These are phyloP conservation scores for Sicyos baderoa DNA, from an alignment of 306 rosid genomes.

Conservation along the genomic window DNA sequence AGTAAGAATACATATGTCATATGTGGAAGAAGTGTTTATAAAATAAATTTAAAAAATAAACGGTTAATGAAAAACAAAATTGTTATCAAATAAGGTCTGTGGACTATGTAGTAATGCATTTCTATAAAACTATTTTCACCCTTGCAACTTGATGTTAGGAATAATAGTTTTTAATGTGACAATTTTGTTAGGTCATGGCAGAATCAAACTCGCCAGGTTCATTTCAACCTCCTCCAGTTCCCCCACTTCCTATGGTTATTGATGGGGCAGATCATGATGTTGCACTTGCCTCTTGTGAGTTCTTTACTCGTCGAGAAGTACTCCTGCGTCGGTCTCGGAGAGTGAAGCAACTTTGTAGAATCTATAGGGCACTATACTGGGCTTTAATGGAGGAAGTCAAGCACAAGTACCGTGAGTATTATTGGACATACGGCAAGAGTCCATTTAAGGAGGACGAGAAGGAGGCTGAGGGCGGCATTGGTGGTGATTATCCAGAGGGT, in stretches of 20 bases:
- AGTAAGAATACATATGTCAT: not conserved
- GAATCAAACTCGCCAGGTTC: slow-evolving; percentile 19
- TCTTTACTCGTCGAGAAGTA: slow-evolving; percentile 18
- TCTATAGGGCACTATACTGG: slow-evolving; percentile 44
- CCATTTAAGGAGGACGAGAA: slow-evolving; percentile 47
- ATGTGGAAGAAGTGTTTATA: not conserved
- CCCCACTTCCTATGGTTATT: slow-evolving; percentile 16
- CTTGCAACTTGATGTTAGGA: not conserved
- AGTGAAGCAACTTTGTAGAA: slow-evolving; percentile 26
- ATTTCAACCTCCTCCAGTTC: slow-evolving; percentile 20
- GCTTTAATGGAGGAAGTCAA: slow-evolving; percentile 52
- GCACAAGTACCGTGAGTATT: slow-evolving; percentile 43
- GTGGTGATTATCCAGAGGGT: slow-evolving; percentile 18
- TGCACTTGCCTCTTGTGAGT: slow-evolving; percentile 11
- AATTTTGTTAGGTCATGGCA: slow-evolving; percentile 11
- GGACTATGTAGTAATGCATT: not conserved
- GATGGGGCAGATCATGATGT: slow-evolving; percentile 16
- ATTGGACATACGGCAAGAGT: slow-evolving; percentile 62
- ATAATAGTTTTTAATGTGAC: not conserved
- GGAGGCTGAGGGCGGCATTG: slow-evolving; percentile 12
- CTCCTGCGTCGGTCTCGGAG: slow-evolving; percentile 28
- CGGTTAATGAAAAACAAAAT: not conserved
- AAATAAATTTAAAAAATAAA: too few relatives aligned
- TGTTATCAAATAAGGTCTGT: not conserved
- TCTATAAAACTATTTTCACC: not conserved